Conservation (phyloP, 106 monocot genomes). For the Acorus gramineus region DNA sequence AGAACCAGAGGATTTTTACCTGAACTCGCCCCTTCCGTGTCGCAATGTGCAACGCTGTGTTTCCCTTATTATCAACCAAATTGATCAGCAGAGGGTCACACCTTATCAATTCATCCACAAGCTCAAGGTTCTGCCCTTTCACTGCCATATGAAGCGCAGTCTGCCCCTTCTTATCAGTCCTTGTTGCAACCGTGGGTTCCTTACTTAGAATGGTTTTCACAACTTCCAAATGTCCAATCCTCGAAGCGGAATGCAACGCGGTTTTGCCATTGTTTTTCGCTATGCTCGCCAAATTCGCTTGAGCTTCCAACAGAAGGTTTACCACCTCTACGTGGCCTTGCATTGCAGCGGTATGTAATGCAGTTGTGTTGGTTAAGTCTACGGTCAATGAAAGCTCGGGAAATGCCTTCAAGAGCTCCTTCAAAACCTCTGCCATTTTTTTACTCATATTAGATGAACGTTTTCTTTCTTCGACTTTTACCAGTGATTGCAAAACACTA, state of each 20-base stretch:
- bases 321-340: too few relatives aligned
- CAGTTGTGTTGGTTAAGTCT: too few relatives aligned
- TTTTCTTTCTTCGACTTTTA: too few relatives aligned
- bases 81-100: conserved; percentile 3
- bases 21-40: conserved; percentile 6
- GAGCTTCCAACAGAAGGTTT: too few relatives aligned
- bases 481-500: too few relatives aligned
- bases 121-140: conserved; percentile 6
- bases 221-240: conserved; percentile 11
- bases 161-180: conserved; percentile 12
- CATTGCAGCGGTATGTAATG: too few relatives aligned
- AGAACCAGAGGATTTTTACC: not conserved
- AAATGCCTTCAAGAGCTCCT: too few relatives aligned
- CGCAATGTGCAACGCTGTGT: conserved; percentile 13
- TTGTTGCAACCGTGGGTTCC: not conserved
- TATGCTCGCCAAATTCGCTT: not conserved
- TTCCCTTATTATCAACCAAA: conserved; percentile 10
- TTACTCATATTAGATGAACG: too few relatives aligned
- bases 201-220: conserved; percentile 6
- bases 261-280: conserved; percentile 26
- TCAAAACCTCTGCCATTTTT: too few relatives aligned
- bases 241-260: conserved; percentile 18
- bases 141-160: conserved; percentile 16
- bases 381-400: too few relatives aligned
- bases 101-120: conserved; percentile 2